phyloP scores from a whole-genome alignment of 768 basidiomycete genomes.

The Astraeus odoratus region DNA sequence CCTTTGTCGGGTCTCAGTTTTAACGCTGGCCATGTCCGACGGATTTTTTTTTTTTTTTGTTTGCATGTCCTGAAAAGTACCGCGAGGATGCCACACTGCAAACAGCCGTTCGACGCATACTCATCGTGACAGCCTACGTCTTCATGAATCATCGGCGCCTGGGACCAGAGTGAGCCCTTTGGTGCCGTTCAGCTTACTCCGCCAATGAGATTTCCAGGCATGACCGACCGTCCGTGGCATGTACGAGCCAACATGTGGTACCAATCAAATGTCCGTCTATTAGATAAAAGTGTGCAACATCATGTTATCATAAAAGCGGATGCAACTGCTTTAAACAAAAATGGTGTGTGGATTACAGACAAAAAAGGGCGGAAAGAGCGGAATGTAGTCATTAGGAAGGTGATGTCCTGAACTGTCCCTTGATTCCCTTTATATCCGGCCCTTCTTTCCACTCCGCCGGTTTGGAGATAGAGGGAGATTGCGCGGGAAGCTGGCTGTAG shows the following conservation, averaged over 20 bases:
- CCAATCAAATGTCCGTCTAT: slow-evolving; percentile 30
- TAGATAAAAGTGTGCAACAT: slow-evolving; percentile 27
- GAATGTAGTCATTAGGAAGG: slow-evolving; percentile 6
- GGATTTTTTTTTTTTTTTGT: slow-evolving; percentile 6
- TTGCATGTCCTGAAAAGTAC: too few species aligned
- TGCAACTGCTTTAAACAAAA: slow-evolving; percentile 20
- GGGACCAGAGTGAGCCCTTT: slow-evolving; percentile 9
- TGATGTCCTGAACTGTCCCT: slow-evolving; percentile 19
- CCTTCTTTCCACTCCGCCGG: slow-evolving; percentile 14
- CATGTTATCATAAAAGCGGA: slow-evolving; percentile 16
- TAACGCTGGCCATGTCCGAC: slow-evolving; percentile 11
- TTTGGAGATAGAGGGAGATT: slow-evolving; percentile 6
- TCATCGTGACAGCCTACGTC: slow-evolving; percentile 14
- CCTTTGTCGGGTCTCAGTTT: slow-evolving; percentile 1
- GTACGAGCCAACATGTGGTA: slow-evolving; percentile 10
- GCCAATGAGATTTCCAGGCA: slow-evolving; percentile 15
- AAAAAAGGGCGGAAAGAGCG: slow-evolving; percentile 8
- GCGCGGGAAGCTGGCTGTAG: slow-evolving; percentile 6
- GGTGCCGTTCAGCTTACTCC: slow-evolving; percentile 12
- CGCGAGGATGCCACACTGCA: slow-evolving; percentile 28
- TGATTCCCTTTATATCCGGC: slow-evolving; percentile 8
- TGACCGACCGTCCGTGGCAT: slow-evolving; percentile 14
- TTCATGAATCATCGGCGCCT: too few species aligned
- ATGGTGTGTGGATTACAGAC: slow-evolving; percentile 5
- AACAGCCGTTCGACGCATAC: slow-evolving; percentile 20